Evolutionary conservation across 2,329 filamentous ascomycete genomes (phyloP), one percentile per base, ranked within the genome.

Genomic region (Hypomyces perniciosus): DNA sequence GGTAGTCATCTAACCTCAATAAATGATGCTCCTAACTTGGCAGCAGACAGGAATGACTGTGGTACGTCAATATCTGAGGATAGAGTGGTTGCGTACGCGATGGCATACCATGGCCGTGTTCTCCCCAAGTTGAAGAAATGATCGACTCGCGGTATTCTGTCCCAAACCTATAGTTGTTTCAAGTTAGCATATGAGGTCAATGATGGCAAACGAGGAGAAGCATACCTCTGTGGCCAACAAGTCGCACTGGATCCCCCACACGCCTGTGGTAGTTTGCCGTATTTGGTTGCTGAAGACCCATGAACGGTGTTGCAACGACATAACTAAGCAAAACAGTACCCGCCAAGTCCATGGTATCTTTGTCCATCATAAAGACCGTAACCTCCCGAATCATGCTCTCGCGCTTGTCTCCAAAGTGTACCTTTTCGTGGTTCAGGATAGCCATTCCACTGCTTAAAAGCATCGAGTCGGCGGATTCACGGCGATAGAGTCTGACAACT

Each of bases 61-160:
- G 20, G 20, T 20, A 20, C 20, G 20, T 20, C 20, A 20, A 20
- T 20, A 20, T 20, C 2, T 20, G 20, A 20, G 20, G 2, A 20
- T 20, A 20, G 20, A 20, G 20, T 20, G 20, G 27, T 31, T n/a
- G 7, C 7, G 35, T 6, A 5, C n/a, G 8, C 27, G 20, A 12
- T 28, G 8, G 10, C 37, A n/a, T 28, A 52, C 50, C 46, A 49
- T 44, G 34, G 69, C 54, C 5, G 65, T 69, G 52, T 71, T 70
- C 48, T 71, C 68, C 12, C 68, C 67, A 20, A 71, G 55, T 48
- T 71, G 68, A 42, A 71, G 62, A 50, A 62, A 55, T 31, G 50
- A 52, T 29, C 41, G 45, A 30, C 34, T 38, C 12, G 27, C 29
- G 20, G 47, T 37, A 46, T 52, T 52, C 13, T 45, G 50, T n/a